Conservation (phyloP, 106 monocot genomes). For the Posidonia australis region DNA sequence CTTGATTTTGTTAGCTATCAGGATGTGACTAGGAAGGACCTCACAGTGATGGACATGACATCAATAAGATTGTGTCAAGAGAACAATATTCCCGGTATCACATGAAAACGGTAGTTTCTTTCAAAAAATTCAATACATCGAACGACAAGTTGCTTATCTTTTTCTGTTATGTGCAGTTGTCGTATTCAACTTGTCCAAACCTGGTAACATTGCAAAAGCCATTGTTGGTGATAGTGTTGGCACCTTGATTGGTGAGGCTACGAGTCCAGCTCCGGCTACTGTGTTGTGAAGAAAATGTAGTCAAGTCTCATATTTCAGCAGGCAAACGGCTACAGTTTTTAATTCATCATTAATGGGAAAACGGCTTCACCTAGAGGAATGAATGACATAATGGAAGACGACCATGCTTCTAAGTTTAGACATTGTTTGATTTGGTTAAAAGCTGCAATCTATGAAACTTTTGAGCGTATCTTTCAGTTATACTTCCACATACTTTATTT, state of each 20-base stretch:
- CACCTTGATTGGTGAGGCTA: conserved; percentile 17
- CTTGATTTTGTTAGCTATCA: conserved; percentile 21
- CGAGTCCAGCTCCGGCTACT: background rate
- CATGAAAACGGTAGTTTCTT: conserved; percentile 13
- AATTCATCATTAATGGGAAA: no score
- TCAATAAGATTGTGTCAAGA: conserved; percentile 25
- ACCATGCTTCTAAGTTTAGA: no score
- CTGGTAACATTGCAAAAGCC: conserved; percentile 23
- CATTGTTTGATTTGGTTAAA: no score
- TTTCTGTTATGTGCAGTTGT: conserved; percentile 10
- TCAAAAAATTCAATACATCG: background rate
- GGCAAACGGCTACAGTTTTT: no score
- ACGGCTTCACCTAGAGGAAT: no score
- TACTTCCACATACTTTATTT: no score
- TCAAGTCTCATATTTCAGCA: no score
- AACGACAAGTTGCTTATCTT: background rate
- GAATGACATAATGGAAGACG: no score
- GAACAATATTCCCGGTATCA: conserved; percentile 26
- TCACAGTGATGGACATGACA: conserved; percentile 33
- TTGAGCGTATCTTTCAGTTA: no score
- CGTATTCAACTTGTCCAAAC: conserved; percentile 17
- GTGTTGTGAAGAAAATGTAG: background rate
- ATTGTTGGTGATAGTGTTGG: conserved; percentile 25
- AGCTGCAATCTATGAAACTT: no score
- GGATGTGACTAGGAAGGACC: conserved; percentile 23